Base-by-base conservation (phyloP, 176 grass and related monocot species). In the Bromus sterilis region DNA sequence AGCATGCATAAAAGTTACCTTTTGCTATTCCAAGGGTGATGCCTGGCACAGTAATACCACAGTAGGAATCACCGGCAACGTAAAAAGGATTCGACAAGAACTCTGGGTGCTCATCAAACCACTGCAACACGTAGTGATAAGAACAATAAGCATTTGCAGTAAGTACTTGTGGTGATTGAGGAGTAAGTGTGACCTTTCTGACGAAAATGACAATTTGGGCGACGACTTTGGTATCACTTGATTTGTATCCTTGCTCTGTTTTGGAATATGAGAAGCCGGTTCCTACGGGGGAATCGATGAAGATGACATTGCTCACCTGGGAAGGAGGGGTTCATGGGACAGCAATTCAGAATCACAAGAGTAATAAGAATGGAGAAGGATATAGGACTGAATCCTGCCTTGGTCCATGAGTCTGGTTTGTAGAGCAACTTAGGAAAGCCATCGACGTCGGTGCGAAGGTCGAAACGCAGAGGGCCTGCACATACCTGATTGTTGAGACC, bases 181-280 rank as follows among this genome's bases (percentile, higher is more conserved):
- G 4, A 28, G 0, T 26, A 15, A 31, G 59, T 61, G 24, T 51
- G 33, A 97, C 94, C 91, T 97, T 89, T 25, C 10, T 84, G 15
- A 97, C 83, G 42, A 97, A 94, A 11, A 72, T 74, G 25, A 61
- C 3, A 56, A 90, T 68, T 6, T 94, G 89, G 20, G 33, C 13
- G 68, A 79, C 69, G 20, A 78, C 84, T 71, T 80, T 67, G 23
- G 66, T 81, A 36, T 93, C 91, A 35, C 88, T 87, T 4, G 74
- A 71, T 33, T 33, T 33, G 42, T 61, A 86, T 9, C 87, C 76
- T 28, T 90, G 21, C 12, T 68, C 21, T 16, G 63, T 56, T 35
- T 29, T 3, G 21, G 89, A 84, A 40, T 92, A 97, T 4, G 91
- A 94, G 75, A 97, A 97, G 11, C 94, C 89, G 49, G 91, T 41